Conservation (phyloP, 2,329 filamentous ascomycete genomes). For the Beauveria scarabaeidicola region DNA sequence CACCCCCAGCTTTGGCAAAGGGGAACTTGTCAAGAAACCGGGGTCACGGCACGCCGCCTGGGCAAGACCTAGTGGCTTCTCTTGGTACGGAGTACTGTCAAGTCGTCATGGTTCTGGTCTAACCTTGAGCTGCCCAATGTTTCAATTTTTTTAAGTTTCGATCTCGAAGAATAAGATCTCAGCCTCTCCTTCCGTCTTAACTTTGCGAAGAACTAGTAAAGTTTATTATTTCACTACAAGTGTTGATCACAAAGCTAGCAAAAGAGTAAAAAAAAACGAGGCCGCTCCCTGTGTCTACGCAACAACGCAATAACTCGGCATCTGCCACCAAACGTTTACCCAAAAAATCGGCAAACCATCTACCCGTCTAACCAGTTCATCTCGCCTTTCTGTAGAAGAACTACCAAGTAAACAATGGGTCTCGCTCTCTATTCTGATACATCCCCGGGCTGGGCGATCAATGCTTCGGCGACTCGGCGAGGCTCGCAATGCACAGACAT, state of each 20-base stretch:
- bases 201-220: too few relatives aligned
- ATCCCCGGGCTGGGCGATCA: neutral
- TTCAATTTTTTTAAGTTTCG: too few relatives aligned
- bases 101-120: neutral
- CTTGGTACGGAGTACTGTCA: neutral
- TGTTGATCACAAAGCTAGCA: too few relatives aligned
- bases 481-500: neutral
- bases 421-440: neutral
- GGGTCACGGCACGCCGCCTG: neutral
- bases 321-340: too few relatives aligned
- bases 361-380: neutral
- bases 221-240: too few relatives aligned
- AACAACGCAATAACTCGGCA: too few relatives aligned
- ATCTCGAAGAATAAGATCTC: too few relatives aligned
- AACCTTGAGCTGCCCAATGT: too few relatives aligned
- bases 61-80: neutral
- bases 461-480: neutral
- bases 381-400: neutral
- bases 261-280: too few relatives aligned
- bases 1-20: conserved; percentile 1
- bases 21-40: neutral
- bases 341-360: neutral
- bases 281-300: too few relatives aligned
- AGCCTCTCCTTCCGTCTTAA: too few relatives aligned
- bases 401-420: neutral